Evolutionary conservation across 306 rosid species (phyloP), one percentile per base, ranked within the genome.

Genomic region (Morella rubra): DNA sequence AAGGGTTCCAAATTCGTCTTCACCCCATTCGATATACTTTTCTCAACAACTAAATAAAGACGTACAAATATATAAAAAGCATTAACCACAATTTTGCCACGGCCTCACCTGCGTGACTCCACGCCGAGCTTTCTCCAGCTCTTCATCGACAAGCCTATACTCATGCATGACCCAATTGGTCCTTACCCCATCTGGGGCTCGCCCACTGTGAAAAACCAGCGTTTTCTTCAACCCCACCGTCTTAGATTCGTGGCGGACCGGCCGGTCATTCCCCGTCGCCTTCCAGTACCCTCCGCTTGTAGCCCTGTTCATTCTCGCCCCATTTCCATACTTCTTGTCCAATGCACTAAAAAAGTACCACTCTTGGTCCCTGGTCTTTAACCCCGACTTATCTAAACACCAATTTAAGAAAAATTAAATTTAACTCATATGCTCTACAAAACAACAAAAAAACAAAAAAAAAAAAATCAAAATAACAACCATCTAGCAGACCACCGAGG

Each of bases 131-230:
- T 77, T 90, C 83, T 89, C 96, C 64, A 89, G 69, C 49, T 88
- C 96, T 71, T 91, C 92, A 0, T 96, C 99, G 42, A 84, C 90
- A 76, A 96, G 97, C 80, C 99, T 88, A 84, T 96, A 96, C 80
- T 96, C 99, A 78, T 96, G 99, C 99, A 96, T 96, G 10, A 96
- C 99, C 99, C 99, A 96, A 51, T 96, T 92, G n/a, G 99, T 96
- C 75, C 99, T 83, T 84, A 86, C 80, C 1, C 99, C 99, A 81
- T 86, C 98, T 0, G 99, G 99, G 42, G 99, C 99, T 54, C 99
- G 81, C 18, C 99, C 99, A 74, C 96, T 92, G 56, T 96, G 99
- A 74, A 96, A 96, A 69, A 96, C 99, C 90, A 96, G 74, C 1
- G 99, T 96, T 76, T 96, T 96, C 90, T 96, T 96, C 87, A 91